Percentiles rank a stretch among this genome's conserved stretches.
Evolutionary conservation across 345 rosid species (phyloP).

Genomic region (Geranium rotundifolium): DNA sequence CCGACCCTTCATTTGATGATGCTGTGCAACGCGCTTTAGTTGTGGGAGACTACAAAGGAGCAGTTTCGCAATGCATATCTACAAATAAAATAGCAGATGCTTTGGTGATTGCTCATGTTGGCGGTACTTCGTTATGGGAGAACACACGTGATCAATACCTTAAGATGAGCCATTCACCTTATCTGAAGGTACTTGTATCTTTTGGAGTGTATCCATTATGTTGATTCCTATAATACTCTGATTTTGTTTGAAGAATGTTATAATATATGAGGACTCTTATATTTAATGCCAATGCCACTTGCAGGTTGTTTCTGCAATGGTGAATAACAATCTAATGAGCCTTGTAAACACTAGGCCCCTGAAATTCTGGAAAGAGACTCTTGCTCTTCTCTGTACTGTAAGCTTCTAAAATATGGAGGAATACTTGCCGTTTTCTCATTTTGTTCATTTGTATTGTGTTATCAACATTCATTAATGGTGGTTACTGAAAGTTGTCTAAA

Average conservation of each 20-base stretch:
- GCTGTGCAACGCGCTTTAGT: slow-evolving; percentile 79
- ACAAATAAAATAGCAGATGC: slow-evolving; percentile 92
- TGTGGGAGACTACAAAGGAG: slow-evolving; percentile 89
- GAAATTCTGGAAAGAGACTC: slow-evolving; percentile 94
- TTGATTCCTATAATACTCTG: not conserved
- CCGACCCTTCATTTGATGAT: slow-evolving; percentile 72
- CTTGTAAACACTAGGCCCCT: slow-evolving; percentile 66
- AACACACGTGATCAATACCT: slow-evolving; percentile 79
- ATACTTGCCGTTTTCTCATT: not conserved
- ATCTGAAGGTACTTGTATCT: slow-evolving; percentile 46
- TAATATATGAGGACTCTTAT: not conserved
- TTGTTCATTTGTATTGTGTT: too few relatives aligned
- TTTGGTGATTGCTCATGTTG: slow-evolving; percentile 90
- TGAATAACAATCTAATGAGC: slow-evolving; percentile 75
- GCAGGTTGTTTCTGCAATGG: slow-evolving; percentile 95
- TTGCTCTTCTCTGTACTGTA: slow-evolving; percentile 87
- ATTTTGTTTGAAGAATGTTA: not conserved
- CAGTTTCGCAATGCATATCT: slow-evolving; percentile 77
- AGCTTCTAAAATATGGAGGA: slow-evolving; percentile 19
- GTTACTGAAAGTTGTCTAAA: too few relatives aligned
- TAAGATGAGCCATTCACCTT: slow-evolving; percentile 65
- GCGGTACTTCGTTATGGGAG: slow-evolving; percentile 85
- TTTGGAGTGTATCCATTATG: not conserved
- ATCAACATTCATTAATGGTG: too few relatives aligned
- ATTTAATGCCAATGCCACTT: slow-evolving; percentile 12